Evolutionary conservation across 345 rosid genomes (phyloP), one percentile per base, ranked within the genome.

Genomic region (Hypericum androsaemum): DNA sequence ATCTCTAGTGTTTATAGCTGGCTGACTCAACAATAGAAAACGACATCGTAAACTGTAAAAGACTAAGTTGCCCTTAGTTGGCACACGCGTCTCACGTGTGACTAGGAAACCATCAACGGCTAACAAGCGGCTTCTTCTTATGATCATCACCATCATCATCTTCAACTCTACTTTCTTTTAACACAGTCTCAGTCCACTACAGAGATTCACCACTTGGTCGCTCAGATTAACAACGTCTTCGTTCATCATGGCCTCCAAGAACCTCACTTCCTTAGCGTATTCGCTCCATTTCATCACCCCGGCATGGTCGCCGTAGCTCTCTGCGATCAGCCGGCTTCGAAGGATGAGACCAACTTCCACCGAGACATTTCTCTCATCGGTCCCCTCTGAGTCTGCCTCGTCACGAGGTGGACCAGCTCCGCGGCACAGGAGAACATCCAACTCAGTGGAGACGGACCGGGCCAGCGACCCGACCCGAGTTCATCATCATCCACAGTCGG

Each of bases 261-360:
- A 78, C 50, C 66, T 66, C 2, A 81, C 61, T 53, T 89, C 86
- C 46, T 64, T 66, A 28, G 68, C 54, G 51, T 88, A 89, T 37
- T 74, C 81, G 5, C 77, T 78, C 95, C 95, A 81, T 67, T 59
- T 77, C 3, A 41, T 17, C 5, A 86, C 68, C 22, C 88, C 83
- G n/a, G 75, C 50, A 50, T 65, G 68, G 48, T 71, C 63, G 52
- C n/a, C 48, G 22, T 28, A 81, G 22, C 28, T 62, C 66, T 0
- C 8, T 48, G 58, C 45, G 42, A 41, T 75, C 75, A 6, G n/a
- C 80, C 74, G 54, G 64, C 55, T 61, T 80, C 78, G 51, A 86
- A 82, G 46, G 49, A 81, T 51, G 67, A 74, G 58, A 38, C 36
- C 49, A 37, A 86, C 66, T 0, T 66, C 69, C 11, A 58, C 53